phyloP scores from a whole-genome alignment of 805 yeast species.

The Pichia paraexigua region DNA sequence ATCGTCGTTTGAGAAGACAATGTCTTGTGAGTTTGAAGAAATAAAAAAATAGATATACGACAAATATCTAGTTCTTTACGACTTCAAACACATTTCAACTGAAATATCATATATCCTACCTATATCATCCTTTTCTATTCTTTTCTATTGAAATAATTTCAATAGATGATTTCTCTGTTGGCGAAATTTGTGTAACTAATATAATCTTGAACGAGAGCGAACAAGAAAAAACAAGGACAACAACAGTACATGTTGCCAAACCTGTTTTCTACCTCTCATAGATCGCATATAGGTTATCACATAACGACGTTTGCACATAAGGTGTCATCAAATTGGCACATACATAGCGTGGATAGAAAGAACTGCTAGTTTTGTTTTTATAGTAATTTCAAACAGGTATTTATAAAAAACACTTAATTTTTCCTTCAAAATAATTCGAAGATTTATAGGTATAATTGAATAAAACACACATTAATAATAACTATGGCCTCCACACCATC shows the following conservation, averaged over 20 bases:
- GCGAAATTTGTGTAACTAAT: neutral
- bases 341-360: neutral
- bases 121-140: too few relatives aligned
- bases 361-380: too few relatives aligned
- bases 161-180: neutral
- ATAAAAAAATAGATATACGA: neutral
- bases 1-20: constrained; percentile 42
- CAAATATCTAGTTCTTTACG: too few relatives aligned
- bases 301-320: neutral
- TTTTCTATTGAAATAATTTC: neutral
- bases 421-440: neutral
- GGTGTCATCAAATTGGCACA: neutral
- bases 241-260: neutral
- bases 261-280: neutral
- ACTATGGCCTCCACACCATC: neutral
- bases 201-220: neutral
- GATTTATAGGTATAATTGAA: too few relatives aligned
- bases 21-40: constrained; percentile 2
- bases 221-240: neutral
- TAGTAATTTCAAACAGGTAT: too few relatives aligned
- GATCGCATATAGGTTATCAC: neutral
- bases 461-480: neutral
- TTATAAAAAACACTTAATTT: too few relatives aligned
- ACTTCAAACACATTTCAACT: too few relatives aligned
- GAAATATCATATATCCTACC: too few relatives aligned